Conservation (phyloP, 768 basidiomycete genomes). For the Plicaturopsis crispa region DNA sequence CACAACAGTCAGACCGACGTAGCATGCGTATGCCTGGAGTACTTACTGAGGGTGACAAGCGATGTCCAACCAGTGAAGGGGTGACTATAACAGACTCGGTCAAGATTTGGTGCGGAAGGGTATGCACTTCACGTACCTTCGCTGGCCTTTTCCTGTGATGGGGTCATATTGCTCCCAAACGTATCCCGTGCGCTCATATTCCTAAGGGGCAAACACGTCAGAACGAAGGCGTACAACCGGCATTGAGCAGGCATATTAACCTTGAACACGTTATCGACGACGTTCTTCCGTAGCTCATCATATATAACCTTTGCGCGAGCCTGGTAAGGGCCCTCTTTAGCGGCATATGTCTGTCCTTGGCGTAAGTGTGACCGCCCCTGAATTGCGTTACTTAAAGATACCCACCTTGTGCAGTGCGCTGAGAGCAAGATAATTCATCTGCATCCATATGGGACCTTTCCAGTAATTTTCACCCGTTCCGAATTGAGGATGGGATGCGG, state of each 20-base stretch:
- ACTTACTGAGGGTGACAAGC: conserved; percentile 79
- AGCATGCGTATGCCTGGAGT: neutral
- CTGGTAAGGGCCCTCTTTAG: conserved; percentile 75
- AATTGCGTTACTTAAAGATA: conserved; percentile 1
- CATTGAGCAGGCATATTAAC: conserved; percentile 22
- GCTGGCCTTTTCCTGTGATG: conserved; percentile 68
- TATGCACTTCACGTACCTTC: conserved; percentile 51
- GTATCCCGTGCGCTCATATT: conserved; percentile 88
- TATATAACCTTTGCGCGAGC: conserved; percentile 73
- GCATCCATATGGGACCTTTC: conserved; percentile 95
- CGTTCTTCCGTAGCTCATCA: conserved; percentile 66
- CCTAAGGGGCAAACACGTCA: conserved; percentile 36
- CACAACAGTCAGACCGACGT: conserved; percentile 6
- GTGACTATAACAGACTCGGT: conserved; percentile 45
- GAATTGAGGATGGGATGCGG: conserved; percentile 82
- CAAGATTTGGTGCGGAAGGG: conserved; percentile 4
- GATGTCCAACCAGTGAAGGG: conserved; percentile 99
- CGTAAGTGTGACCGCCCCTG: neutral
- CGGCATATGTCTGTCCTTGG: conserved; percentile 61
- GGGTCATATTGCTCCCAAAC: conserved; percentile 98
- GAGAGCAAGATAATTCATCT: conserved; percentile 92
- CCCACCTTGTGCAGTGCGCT: conserved; percentile 69
- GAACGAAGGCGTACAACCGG: neutral
- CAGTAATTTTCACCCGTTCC: conserved; percentile 95
- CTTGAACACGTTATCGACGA: conserved; percentile 79